Evolutionary conservation across 2,329 filamentous ascomycete species (phyloP), one percentile per base, ranked within the genome.

Genomic region (Exophiala sp.): DNA sequence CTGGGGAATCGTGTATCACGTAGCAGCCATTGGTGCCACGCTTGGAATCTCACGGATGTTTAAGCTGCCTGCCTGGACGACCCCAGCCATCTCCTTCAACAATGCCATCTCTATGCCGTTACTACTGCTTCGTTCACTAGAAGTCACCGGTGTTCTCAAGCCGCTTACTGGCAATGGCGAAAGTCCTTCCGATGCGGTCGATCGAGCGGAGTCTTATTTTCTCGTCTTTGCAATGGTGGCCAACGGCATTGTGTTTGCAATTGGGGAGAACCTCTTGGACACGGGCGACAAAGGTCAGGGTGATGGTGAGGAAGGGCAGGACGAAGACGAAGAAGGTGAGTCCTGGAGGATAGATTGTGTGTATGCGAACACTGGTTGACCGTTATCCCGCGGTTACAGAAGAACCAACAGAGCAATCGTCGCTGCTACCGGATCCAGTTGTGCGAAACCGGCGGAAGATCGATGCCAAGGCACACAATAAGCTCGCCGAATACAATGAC

Each of bases 151-250:
- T 3, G 77, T 82, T 19, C 66, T 84, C 4, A 63, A 70, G 24
- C 63, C 69, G 1, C 68, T 83, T 11, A 62, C 72, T 52, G 58
- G 71, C 63, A 51, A 64, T 52, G 57, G 71, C 63, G 68, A 75
- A 56, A 61, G 69, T 1, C 62, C 66, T 2, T 59, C 65, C 1
- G 67, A 68, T 4, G 77, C 77, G 0, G 67, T 83, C 10, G 72
- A 77, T 43, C 70, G 81, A 10, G 80, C 80, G 5, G 78, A 82
- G 60, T 78, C 77, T 13, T 85, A 83, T 63, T 83, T 85, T 60
- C 66, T 85, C 2, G 75, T 85, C 49, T 83, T 80, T 54, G 75
- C 80, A 2, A 82, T 82, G 50, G 70, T 84, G 5, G 75, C 73
- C 38, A 83, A 80, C 58, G 78, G 74, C 38, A 65, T 85, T 49